phyloP scores from a whole-genome alignment of 768 basidiomycete species.

The Chalciporus chontae region DNA sequence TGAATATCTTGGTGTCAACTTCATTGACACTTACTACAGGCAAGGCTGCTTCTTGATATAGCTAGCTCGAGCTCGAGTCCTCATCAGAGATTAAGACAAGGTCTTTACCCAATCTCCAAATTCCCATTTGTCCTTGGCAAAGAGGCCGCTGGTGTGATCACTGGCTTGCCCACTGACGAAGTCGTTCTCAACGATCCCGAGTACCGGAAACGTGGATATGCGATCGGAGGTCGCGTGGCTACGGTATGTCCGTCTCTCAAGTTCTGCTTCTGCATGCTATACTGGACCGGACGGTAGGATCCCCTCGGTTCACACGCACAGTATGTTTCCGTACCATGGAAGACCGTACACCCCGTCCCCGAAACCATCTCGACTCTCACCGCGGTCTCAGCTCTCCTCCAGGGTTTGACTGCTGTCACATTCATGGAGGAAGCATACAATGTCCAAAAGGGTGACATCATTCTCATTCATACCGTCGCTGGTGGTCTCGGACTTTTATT shows the following conservation, averaged over 20 bases:
- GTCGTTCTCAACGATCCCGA: conserved; percentile 55
- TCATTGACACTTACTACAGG: conserved; percentile 82
- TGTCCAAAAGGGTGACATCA: conserved; percentile 73
- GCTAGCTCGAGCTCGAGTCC: background rate
- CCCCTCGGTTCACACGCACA: conserved; percentile 58
- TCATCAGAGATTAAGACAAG: conserved; percentile 41
- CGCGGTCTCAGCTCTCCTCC: conserved; percentile 67
- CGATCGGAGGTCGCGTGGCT: conserved; percentile 71
- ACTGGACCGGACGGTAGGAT: conserved; percentile 27
- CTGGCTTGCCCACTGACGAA: conserved; percentile 67
- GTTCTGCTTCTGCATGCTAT: background rate
- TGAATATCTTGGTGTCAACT: conserved; percentile 81
- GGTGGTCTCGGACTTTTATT: conserved; percentile 79
- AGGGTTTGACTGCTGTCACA: conserved; percentile 74
- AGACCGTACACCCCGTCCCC: conserved; percentile 62
- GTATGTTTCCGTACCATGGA: conserved; percentile 66
- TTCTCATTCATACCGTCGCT: conserved; percentile 88
- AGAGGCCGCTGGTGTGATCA: conserved; percentile 76
- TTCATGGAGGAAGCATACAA: conserved; percentile 84
- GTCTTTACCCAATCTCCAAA: conserved; percentile 55
- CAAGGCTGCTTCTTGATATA: conserved; percentile 26
- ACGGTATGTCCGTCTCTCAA: conserved; percentile 44
- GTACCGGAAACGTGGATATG: conserved; percentile 61
- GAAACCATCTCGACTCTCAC: conserved; percentile 50
- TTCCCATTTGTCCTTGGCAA: conserved; percentile 72